Percentiles rank a stretch among this genome's conserved stretches.
Evolutionary conservation across 352 stramenopile genomes (phyloP).

Genomic region (Globisporangium nodosum): DNA sequence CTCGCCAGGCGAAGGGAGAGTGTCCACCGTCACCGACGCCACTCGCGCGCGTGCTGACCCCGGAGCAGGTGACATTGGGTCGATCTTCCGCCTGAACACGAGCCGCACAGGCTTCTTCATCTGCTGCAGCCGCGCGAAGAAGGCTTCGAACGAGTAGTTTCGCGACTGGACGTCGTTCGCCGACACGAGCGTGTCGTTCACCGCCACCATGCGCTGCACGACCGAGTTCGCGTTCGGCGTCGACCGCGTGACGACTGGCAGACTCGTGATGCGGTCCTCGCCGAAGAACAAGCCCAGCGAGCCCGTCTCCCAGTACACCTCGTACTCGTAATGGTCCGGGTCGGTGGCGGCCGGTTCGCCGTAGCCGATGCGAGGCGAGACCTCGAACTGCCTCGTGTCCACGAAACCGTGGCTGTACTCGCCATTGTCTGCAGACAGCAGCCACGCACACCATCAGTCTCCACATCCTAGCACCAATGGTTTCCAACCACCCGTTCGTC

Average conservation of each 20-base stretch:
- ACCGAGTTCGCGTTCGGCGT: conserved; percentile 61
- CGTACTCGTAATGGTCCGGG: conserved; percentile 39
- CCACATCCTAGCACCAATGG: background rate
- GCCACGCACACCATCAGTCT: background rate
- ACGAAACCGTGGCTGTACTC: background rate
- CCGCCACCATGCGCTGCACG: conserved; percentile 58
- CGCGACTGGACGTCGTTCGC: conserved; percentile 66
- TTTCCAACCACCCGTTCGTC: background rate
- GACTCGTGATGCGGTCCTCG: conserved; percentile 57
- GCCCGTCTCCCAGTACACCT: conserved; percentile 78
- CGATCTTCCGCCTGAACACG: conserved; percentile 45
- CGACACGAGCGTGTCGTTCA: conserved; percentile 76
- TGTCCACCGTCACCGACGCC: conserved; percentile 31
- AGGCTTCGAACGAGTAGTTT: conserved; percentile 75
- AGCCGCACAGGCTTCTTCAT: conserved; percentile 83
- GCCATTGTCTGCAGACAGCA: background rate
- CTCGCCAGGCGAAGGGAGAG: conserved; percentile 10
- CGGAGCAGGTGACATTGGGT: background rate
- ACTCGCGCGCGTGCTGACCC: conserved; percentile 8
- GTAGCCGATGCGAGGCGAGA: conserved; percentile 27
- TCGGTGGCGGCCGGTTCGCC: conserved; percentile 11
- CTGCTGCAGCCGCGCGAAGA: conserved; percentile 76
- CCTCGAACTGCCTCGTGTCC: conserved; percentile 22
- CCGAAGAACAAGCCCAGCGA: conserved; percentile 82
- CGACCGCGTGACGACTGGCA: conserved; percentile 75